Evolutionary conservation across 805 yeast species (phyloP), one percentile per base, ranked within the genome.

Genomic region (Starmerella vaccinii): DNA sequence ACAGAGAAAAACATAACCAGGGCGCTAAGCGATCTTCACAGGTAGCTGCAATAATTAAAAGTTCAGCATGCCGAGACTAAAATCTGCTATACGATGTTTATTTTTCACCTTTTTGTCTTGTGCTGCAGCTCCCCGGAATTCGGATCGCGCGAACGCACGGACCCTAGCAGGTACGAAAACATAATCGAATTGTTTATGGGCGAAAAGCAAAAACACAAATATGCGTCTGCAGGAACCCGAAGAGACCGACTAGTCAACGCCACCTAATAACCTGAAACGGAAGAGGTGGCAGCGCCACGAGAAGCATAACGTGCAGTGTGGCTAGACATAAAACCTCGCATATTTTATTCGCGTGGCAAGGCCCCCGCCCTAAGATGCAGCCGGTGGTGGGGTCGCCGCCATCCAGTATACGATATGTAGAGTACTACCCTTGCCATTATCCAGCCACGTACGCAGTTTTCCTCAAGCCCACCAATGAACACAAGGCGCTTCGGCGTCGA

Each of bases 361-460:
- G 38, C 22, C 22, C 22, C 22, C 38, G 22, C 38, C 38, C 38
- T 34, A 19, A 7, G 18, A 34, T 12, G 38, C 38, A 34, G 38
- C 35, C 35, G 22, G 38, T 8, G 38, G 38, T 7, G 38, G 21
- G 38, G 19, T 16, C 5, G 6, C 22, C 18, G 35, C 15, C 15
- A 7, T 15, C 38, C 13, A 7, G 19, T 34, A 34, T 18, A 34
- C 38, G 38, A 34, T 34, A 34, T 34, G 22, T 16, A 18, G 26
- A 4, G 26, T 16, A n/a, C 40, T 37, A 39, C 29, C 43, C 43
- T 39, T 39, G 23, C 29, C 43, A 39, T 37, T 15, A 37, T 39
- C 43, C 43, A 39, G 43, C 43, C 43, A 39, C 43, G 43, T n/a
- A 16, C 19, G 43, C 18, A 15, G 18, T 19, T 12, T 6, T 12